Evolutionary conservation across 1,139 yeast species (phyloP).

Genomic region (Scheffersomyces titani): DNA sequence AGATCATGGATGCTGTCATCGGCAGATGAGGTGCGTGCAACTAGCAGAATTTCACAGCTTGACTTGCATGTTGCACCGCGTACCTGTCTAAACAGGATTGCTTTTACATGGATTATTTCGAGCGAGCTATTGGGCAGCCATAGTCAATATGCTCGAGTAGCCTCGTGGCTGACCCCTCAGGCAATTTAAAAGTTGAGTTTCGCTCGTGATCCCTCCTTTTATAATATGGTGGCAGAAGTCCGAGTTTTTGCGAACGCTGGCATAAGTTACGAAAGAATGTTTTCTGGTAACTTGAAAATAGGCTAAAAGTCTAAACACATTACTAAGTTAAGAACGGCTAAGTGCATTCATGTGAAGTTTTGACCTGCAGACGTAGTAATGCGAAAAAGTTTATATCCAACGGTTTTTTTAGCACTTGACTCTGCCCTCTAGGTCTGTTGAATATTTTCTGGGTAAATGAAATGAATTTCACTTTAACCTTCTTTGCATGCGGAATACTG

Average conservation of each 20-base stretch:
- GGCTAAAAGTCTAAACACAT: neutral
- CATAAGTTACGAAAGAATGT: neutral
- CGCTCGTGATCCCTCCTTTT: neutral
- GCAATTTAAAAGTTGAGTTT: neutral
- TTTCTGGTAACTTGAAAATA: neutral
- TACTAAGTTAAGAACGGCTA: neutral
- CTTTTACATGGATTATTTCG: neutral
- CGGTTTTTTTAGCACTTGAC: conserved; percentile 1
- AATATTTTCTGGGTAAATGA: neutral
- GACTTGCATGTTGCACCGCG: neutral
- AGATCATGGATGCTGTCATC: conserved; percentile 1
- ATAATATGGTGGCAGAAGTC: neutral
- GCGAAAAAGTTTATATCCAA: neutral
- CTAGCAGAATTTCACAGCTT: neutral
- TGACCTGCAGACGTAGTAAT: neutral
- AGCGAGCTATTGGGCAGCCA: neutral
- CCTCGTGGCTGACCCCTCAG: neutral
- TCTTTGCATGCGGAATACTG: conserved; percentile 1
- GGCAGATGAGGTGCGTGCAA: neutral
- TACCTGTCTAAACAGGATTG: neutral
- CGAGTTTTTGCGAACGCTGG: neutral
- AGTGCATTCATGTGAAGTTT: conserved; percentile 1
- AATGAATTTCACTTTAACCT: neutral
- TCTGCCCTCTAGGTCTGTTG: neutral
- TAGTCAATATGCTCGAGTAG: neutral